Conservation (phyloP, 2,329 filamentous ascomycete genomes). For the Metarhizium rileyi region DNA sequence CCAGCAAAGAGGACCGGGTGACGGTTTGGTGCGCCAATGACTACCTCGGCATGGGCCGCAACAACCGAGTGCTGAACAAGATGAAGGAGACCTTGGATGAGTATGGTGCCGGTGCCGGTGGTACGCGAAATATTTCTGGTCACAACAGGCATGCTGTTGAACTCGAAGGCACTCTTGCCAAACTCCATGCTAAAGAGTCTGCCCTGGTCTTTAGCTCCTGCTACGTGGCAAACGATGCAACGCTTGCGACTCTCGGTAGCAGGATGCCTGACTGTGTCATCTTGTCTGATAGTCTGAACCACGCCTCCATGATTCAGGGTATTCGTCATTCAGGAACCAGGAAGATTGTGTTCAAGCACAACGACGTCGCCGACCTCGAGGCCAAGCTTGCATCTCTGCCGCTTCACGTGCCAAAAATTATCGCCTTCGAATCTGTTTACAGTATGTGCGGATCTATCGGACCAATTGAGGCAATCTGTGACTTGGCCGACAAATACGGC, state of each 20-base stretch:
- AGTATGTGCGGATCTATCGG: conserved; percentile 98
- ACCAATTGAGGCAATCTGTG: conserved; percentile 91
- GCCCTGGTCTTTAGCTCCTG: conserved; percentile 95
- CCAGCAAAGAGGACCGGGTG: conserved; percentile 70
- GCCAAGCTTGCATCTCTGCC: conserved; percentile 84
- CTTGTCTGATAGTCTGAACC: conserved; percentile 93
- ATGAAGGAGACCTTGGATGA: conserved; percentile 95
- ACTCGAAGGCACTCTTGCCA: conserved; percentile 72
- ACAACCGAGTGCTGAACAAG: conserved; percentile 70
- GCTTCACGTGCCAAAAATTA: conserved; percentile 83
- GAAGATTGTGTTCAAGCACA: conserved; percentile 99
- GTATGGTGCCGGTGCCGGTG: conserved; percentile 90
- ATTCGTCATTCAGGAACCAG: conserved; percentile 94
- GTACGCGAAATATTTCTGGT: conserved; percentile 94
- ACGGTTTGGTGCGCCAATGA: conserved; percentile 99
- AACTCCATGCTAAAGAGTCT: conserved; percentile 83
- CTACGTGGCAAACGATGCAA: conserved; percentile 97
- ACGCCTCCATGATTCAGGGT: conserved; percentile 98
- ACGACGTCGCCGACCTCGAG: conserved; percentile 88
- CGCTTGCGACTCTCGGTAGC: conserved; percentile 89
- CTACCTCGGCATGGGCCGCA: conserved; percentile 95
- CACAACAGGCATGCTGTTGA: conserved; percentile 91
- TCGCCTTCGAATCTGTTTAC: conserved; percentile 97
- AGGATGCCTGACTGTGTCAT: conserved; percentile 96
- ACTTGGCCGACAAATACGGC: conserved; percentile 94